Evolutionary conservation across 2,329 filamentous ascomycete species (phyloP).

Genomic region (Thyridium curvatum): DNA sequence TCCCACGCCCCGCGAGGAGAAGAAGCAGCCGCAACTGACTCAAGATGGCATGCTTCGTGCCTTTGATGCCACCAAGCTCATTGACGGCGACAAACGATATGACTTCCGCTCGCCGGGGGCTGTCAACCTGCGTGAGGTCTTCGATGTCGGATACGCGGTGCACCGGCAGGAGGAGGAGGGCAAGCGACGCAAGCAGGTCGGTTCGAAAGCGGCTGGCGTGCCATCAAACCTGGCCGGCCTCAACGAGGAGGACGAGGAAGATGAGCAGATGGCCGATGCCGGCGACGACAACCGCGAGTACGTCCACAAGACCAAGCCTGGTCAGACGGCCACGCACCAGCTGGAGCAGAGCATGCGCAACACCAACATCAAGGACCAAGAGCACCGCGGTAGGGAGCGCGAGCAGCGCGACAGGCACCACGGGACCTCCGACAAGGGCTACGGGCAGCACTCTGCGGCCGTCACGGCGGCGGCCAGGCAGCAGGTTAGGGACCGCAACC

Average conservation of each 20-base stretch:
- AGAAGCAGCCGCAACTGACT: constrained; percentile 29
- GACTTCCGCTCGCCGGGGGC: constrained; percentile 95
- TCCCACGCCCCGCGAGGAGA: constrained; percentile 52
- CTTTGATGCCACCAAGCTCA: constrained; percentile 49
- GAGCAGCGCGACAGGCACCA: constrained; percentile 27
- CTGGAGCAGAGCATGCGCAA: constrained; percentile 86
- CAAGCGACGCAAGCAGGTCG: constrained; percentile 81
- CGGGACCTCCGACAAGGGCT: constrained; percentile 52
- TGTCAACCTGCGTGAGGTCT: constrained; percentile 93
- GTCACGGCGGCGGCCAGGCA: constrained; percentile 80
- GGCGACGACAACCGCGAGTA: constrained; percentile 47
- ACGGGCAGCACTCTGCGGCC: constrained; percentile 81
- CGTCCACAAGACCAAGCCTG: constrained; percentile 32
- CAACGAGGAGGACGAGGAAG: constrained; percentile 61
- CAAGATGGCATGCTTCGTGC: constrained; percentile 39
- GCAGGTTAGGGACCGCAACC: constrained; percentile 62
- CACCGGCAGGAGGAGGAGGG: constrained; percentile 94
- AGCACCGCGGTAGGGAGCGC: constrained; percentile 44
- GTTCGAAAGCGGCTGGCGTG: constrained; percentile 60
- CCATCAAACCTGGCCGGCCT: constrained; percentile 50
- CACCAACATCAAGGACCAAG: constrained; percentile 64
- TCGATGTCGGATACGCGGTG: constrained; percentile 96
- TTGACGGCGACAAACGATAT: constrained; percentile 60
- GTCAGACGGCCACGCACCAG: constrained; percentile 44
- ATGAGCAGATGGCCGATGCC: constrained; percentile 41